Base-by-base conservation (phyloP, 1,139 yeast genomes). In the Kodamaea alishanica region DNA sequence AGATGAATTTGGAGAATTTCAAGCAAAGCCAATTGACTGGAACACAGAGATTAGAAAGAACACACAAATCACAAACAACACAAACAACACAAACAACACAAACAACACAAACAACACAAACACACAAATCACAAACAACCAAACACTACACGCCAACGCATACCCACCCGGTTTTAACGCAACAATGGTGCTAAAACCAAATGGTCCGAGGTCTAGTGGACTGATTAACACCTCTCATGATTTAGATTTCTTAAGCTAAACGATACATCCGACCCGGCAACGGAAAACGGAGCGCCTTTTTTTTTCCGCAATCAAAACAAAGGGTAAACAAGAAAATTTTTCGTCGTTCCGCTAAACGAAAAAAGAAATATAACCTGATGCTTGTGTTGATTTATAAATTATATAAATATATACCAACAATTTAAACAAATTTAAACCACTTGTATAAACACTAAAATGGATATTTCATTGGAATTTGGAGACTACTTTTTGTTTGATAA, bases 381-480 rank as follows among this genome's bases (percentile, higher is more conserved):
- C 20, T 15, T 15, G 20, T 15, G 20, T 15, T 15, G 20, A 15
- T 15, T 15, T 15, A 15, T 15, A 15, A 15, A 3, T 15, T 15
- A 15, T 15, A 15, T 15, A 15, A 15, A 15, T 15, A 15, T 15
- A 15, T 15, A 15, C 4, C 20, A 3, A 15, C 20, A 15, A n/a
- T n/a, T n/a, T n/a, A n/a, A 15, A 15, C 20, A 15, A 15, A 15
- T n/a, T n/a, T n/a, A n/a, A n/a, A n/a, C n/a, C n/a, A n/a, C n/a
- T n/a, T n/a, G n/a, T n/a, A n/a, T n/a, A n/a, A n/a, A n/a, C n/a
- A n/a, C n/a, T n/a, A n/a, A n/a, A n/a, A n/a, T 90, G 98, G 98
- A 90, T 81, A 69, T 90, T 57, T 89, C 88, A 29, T 73, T 92
- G 43, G 98, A 90, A 63, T 68, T 79, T 28, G 65, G 72, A 40